A percentile compares a stretch with the other conserved stretches of the same genome.
Evolutionary conservation across 345 rosid species (phyloP).

Genomic region (Eutrema heterophyllum): DNA sequence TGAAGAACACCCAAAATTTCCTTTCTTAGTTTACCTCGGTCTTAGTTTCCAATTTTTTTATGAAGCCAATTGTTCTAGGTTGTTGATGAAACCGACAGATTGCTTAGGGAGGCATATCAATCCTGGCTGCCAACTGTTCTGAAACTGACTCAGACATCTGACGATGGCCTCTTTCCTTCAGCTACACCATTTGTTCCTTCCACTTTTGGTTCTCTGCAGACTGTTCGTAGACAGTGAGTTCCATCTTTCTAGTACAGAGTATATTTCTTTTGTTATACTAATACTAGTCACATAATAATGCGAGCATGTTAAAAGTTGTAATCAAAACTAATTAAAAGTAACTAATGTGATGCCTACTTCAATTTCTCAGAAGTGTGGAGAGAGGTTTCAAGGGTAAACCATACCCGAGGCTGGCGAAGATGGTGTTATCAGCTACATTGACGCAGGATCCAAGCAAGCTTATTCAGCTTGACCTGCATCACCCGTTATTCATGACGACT

Average conservation of each 20-base stretch:
- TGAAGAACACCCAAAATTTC: constrained; percentile 18
- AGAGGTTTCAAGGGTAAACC: constrained; percentile 77
- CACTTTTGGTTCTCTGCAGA: constrained; percentile 56
- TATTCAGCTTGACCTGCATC: constrained; percentile 84
- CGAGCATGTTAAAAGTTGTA: background rate
- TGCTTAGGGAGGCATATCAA: constrained; percentile 93
- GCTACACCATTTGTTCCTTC: constrained; percentile 30
- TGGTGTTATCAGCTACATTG: constrained; percentile 90
- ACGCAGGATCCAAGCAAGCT: constrained; percentile 98
- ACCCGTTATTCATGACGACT: constrained; percentile 82
- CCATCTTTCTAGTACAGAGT: background rate
- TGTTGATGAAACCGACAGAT: constrained; percentile 93
- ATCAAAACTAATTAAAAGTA: background rate
- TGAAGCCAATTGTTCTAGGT: constrained; percentile 46
- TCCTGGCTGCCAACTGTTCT: constrained; percentile 95
- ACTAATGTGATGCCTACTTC: constrained; percentile 9
- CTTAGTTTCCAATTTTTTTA: background rate
- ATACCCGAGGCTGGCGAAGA: constrained; percentile 78
- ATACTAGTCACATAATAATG: background rate
- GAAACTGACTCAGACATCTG: constrained; percentile 42
- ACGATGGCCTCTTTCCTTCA: constrained; percentile 35
- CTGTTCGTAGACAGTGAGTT: constrained; percentile 80
- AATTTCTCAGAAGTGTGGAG: constrained; percentile 58
- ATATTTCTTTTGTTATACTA: too few species aligned
- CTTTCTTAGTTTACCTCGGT: background rate